phyloP scores from a whole-genome alignment of 2,329 filamentous ascomycete species.

The Neurospora sp. region DNA sequence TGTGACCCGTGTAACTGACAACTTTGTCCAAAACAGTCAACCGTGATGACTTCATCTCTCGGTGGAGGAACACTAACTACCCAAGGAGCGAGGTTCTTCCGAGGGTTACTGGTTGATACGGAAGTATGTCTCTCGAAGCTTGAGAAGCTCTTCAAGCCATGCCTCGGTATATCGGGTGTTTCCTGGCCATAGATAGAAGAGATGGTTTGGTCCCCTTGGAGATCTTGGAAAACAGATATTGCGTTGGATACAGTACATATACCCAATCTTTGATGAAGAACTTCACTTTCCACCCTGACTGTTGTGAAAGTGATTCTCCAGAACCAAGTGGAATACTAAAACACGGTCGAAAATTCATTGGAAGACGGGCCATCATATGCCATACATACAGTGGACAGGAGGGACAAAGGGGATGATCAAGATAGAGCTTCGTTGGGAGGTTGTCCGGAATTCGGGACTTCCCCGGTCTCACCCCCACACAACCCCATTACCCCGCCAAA shows the following conservation, averaged over 20 bases:
- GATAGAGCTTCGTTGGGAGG: too few species aligned
- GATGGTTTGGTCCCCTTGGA: not conserved
- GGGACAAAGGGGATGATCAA: too few species aligned
- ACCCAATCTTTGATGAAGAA: not conserved
- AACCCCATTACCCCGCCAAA: not conserved
- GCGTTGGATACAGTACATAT: not conserved
- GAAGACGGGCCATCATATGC: too few species aligned
- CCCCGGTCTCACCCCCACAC: not conserved
- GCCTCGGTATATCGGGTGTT: not conserved
- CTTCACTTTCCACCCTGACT: too few species aligned
- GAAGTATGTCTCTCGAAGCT: not conserved
- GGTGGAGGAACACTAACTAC: conserved; percentile 63
- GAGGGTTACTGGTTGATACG: conserved; percentile 21
- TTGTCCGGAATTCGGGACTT: not conserved
- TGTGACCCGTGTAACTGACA: conserved; percentile 7
- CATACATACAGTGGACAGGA: too few species aligned
- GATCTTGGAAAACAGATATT: not conserved
- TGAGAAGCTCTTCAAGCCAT: not conserved
- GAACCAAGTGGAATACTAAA: too few species aligned
- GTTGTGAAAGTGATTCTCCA: too few species aligned
- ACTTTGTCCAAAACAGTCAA: conserved; percentile 43
- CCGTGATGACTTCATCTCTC: conserved; percentile 70
- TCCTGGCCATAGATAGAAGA: not conserved
- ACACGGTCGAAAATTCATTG: too few species aligned
- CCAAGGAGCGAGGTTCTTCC: conserved; percentile 33